Percentiles rank a stretch among this genome's conserved stretches.
phyloP scores from a whole-genome alignment of 352 stramenopile genomes.

The Phytophthora meadii region DNA sequence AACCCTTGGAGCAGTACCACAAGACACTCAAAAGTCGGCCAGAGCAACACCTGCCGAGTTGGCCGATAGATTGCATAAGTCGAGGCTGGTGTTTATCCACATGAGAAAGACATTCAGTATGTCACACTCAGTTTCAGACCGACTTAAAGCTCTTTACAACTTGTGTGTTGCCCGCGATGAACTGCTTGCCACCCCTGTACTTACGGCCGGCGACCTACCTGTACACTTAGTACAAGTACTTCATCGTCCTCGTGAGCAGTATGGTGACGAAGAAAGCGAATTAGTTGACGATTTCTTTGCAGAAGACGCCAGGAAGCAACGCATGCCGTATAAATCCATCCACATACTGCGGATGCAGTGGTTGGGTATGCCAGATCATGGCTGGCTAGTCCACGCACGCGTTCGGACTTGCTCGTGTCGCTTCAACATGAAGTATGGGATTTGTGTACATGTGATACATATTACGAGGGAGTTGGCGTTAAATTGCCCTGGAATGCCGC shows the following conservation, averaged over 20 bases:
- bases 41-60: neutral
- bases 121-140: neutral
- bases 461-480: neutral
- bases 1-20: slow-evolving; percentile 1
- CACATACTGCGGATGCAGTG: neutral
- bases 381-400: neutral
- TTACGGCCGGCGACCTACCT: neutral
- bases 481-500: neutral
- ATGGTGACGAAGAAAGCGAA: neutral
- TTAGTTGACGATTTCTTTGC: neutral
- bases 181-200: neutral
- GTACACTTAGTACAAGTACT: neutral
- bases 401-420: slow-evolving; percentile 1
- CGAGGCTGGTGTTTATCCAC: neutral
- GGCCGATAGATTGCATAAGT: neutral
- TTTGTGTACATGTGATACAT: slow-evolving; percentile 3
- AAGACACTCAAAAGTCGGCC: neutral
- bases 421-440: neutral
- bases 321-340: neutral
- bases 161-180: neutral
- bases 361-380: neutral
- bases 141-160: neutral
- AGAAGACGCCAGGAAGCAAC: neutral
- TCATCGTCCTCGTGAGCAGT: neutral
- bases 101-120: neutral